Evolutionary conservation across 306 rosid genomes (phyloP).

Genomic region (Lathyrus oleraceus): DNA sequence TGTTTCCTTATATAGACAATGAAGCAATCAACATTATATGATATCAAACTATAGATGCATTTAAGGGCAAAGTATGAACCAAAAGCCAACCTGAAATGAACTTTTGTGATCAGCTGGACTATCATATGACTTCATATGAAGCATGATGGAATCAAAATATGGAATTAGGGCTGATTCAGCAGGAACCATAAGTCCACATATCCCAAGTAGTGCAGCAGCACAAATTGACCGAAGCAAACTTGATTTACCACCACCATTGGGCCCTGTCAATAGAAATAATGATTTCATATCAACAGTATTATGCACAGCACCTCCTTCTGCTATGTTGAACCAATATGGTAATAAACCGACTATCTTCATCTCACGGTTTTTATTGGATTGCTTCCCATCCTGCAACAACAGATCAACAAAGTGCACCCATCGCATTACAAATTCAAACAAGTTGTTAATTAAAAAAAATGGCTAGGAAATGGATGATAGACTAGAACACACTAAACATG

Average conservation of each 20-base stretch:
- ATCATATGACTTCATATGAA: conserved; percentile 96
- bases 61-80: conserved; percentile 22
- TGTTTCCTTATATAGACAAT: neutral
- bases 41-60: conserved; percentile 1
- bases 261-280: conserved; percentile 90
- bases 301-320: conserved; percentile 80
- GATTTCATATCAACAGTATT: conserved; percentile 88
- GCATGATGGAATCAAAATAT: conserved; percentile 79
- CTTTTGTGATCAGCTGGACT: conserved; percentile 98
- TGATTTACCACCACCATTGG: conserved; percentile 98
- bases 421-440: conserved; percentile 15
- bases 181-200: conserved; percentile 92
- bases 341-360: conserved; percentile 78
- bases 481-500: conserved; percentile 7
- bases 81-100: conserved; percentile 77
- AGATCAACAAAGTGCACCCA: conserved; percentile 28
- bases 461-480: neutral
- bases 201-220: conserved; percentile 91
- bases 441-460: conserved; percentile 15
- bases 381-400: conserved; percentile 54
- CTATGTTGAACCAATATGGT: conserved; percentile 85
- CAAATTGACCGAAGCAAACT: conserved; percentile 90
- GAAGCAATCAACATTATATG: neutral
- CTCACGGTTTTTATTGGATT: conserved; percentile 40
- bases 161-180: conserved; percentile 87